Conservation (phyloP, 2,329 filamentous ascomycete genomes). For the Elsinoe batatas region DNA sequence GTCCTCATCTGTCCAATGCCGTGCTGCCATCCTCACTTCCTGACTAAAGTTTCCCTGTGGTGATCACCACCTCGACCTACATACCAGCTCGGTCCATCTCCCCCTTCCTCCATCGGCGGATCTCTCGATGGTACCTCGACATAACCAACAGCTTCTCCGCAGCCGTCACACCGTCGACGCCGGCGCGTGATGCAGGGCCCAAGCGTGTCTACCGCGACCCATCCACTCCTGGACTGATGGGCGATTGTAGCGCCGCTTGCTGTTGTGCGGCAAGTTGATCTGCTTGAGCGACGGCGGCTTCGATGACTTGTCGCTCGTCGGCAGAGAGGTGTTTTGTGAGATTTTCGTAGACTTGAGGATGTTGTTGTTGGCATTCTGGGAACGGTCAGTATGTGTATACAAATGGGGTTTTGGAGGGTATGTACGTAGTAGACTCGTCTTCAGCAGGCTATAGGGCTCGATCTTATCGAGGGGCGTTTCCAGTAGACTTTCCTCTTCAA, state of each 20-base stretch:
- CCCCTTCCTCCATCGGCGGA: too few relatives aligned
- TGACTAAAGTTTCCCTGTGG: neutral
- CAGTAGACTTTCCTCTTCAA: conserved; percentile 84
- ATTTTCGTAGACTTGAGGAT: conserved; percentile 76
- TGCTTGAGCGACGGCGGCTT: conserved; percentile 66
- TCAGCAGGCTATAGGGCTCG: conserved; percentile 88
- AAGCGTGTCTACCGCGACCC: neutral
- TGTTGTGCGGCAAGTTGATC: conserved; percentile 39
- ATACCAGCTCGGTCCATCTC: too few relatives aligned
- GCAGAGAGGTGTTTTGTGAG: conserved; percentile 68
- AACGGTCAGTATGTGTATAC: conserved; percentile 23
- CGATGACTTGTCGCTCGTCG: conserved; percentile 73
- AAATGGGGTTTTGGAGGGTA: conserved; percentile 20
- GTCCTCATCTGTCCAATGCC: neutral
- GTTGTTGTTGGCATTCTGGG: conserved; percentile 75
- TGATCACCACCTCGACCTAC: too few relatives aligned
- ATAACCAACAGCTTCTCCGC: too few relatives aligned
- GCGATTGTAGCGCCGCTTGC: neutral
- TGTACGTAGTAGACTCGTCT: conserved; percentile 71
- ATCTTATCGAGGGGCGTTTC: conserved; percentile 93
- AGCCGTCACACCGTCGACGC: too few relatives aligned
- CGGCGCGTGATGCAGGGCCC: neutral
- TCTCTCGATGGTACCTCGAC: too few relatives aligned
- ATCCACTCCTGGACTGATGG: neutral
- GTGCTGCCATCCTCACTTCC: neutral